Evolutionary conservation across 192 early-diverging fungal species (phyloP).

Genomic region (Phycomyces nitens): DNA sequence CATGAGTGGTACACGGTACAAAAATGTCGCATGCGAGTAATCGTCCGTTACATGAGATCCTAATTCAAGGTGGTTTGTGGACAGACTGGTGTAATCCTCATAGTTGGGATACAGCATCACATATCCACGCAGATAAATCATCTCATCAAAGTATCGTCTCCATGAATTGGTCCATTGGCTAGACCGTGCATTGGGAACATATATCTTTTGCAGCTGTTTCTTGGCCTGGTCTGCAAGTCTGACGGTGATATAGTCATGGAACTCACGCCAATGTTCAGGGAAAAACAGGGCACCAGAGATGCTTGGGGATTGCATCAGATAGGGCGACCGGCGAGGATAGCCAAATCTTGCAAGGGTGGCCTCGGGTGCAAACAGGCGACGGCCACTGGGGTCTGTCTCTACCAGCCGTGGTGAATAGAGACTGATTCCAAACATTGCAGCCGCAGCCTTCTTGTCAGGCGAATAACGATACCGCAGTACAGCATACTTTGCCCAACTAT

Average conservation of each 20-base stretch:
- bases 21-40: slow-evolving; percentile 18
- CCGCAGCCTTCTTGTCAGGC: slow-evolving; percentile 15
- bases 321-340: slow-evolving; percentile 40
- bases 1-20: slow-evolving; percentile 42
- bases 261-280: slow-evolving; percentile 59
- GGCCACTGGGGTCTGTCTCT: slow-evolving; percentile 43
- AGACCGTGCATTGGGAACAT: slow-evolving; percentile 45
- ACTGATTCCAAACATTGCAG: slow-evolving; percentile 49
- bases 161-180: slow-evolving; percentile 53
- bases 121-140: slow-evolving; percentile 58
- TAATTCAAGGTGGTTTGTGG: slow-evolving; percentile 54
- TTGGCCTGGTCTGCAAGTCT: slow-evolving; percentile 41
- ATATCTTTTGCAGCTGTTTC: slow-evolving; percentile 42
- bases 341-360: slow-evolving; percentile 32
- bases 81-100: slow-evolving; percentile 45
- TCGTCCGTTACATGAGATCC: slow-evolving; percentile 34
- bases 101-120: slow-evolving; percentile 58
- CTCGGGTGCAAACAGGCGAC: slow-evolving; percentile 40
- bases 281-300: slow-evolving; percentile 57
- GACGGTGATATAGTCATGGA: slow-evolving; percentile 54
- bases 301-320: slow-evolving; percentile 47
- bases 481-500: slow-evolving; percentile 51
- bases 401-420: slow-evolving; percentile 48
- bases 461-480: slow-evolving; percentile 54
- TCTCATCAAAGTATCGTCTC: slow-evolving; percentile 55